Conservation (phyloP, 371 early-diverging fungal genomes). For the Lichtheimia corymbifera region DNA sequence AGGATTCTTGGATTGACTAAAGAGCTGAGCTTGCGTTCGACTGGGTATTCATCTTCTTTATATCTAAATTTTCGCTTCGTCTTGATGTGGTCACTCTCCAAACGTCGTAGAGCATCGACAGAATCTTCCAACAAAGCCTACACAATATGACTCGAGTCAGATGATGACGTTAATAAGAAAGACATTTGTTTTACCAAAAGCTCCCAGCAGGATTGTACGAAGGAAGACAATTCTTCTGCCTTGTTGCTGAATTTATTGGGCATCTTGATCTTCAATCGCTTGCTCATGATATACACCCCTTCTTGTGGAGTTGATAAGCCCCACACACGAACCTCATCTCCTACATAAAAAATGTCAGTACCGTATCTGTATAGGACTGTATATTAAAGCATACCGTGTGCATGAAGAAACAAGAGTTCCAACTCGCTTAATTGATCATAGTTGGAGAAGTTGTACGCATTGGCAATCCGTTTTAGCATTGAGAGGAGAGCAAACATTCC, state of each 20-base stretch:
- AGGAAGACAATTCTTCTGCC: neutral
- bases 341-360: constrained; percentile 1
- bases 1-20: too few species aligned
- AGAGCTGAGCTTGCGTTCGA: too few species aligned
- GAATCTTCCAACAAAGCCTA: too few species aligned
- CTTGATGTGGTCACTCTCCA: too few species aligned
- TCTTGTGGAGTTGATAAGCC: constrained; percentile 1
- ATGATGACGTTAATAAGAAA: too few species aligned
- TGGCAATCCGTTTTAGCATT: constrained; percentile 21
- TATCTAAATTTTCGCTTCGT: too few species aligned
- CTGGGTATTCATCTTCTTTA: too few species aligned
- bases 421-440: constrained; percentile 14
- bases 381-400: constrained; percentile 17
- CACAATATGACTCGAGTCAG: too few species aligned
- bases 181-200: neutral
- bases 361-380: neutral
- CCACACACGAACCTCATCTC: constrained; percentile 9
- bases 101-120: too few species aligned
- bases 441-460: constrained; percentile 12
- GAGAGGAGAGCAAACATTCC: constrained; percentile 21
- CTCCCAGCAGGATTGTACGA: constrained; percentile 3
- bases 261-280: neutral
- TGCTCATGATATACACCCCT: constrained; percentile 4
- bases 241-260: constrained; percentile 5
- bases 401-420: constrained; percentile 15